phyloP scores from a whole-genome alignment of 371 early-diverging fungal genomes.

The Mortierella sp. region DNA sequence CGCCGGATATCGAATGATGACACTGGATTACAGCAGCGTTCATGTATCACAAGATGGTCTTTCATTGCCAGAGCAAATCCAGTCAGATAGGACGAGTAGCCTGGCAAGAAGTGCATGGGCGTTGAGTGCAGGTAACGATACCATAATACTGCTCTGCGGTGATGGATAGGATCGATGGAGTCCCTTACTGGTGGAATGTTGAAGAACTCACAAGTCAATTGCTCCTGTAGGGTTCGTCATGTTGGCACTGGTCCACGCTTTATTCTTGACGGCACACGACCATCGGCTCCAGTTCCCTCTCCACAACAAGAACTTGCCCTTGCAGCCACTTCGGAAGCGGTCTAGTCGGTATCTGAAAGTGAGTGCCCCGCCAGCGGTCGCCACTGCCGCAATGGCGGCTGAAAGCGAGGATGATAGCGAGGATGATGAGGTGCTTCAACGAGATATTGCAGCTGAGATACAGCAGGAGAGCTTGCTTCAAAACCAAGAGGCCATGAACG shows the following conservation, averaged over 20 bases:
- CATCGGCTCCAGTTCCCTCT: conserved; percentile 39
- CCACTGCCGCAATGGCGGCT: conserved; percentile 19
- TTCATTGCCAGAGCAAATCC: conserved; percentile 2
- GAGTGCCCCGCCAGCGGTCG: conserved; percentile 20
- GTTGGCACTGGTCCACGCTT: conserved; percentile 27
- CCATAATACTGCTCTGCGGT: too few species aligned
- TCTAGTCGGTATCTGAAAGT: conserved; percentile 39
- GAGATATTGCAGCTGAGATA: conserved; percentile 32
- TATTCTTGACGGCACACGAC: conserved; percentile 45
- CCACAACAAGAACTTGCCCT: conserved; percentile 39
- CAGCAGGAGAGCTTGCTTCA: conserved; percentile 22
- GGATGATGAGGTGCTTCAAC: conserved; percentile 32
- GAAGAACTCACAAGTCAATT: background rate
- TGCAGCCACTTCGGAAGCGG: conserved; percentile 46
- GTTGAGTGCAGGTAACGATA: conserved; percentile 46
- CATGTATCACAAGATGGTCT: too few species aligned
- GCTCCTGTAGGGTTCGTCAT: conserved; percentile 27
- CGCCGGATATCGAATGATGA: conserved; percentile 52
- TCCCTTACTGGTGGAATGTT: too few species aligned
- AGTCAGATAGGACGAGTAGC: conserved; percentile 8
- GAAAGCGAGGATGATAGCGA: conserved; percentile 51
- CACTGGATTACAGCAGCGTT: conserved; percentile 24
- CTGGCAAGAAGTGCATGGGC: conserved; percentile 42
- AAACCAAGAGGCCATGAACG: conserved; percentile 12
- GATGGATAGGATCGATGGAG: too few species aligned